Conservation (phyloP, 2,329 filamentous ascomycete genomes). For the Sporothrix phasma region DNA sequence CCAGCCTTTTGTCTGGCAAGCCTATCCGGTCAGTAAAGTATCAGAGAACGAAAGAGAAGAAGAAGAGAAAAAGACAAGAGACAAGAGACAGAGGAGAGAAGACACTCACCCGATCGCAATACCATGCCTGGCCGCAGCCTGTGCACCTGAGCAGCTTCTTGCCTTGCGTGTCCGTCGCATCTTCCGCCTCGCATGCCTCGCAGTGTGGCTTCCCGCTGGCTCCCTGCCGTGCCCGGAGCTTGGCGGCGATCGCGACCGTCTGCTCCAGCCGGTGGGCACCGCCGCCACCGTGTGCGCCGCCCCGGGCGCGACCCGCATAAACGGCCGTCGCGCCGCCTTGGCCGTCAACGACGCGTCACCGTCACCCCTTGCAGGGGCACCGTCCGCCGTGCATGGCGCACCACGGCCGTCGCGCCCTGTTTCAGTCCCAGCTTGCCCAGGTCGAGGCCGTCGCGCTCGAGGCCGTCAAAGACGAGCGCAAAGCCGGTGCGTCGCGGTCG, state of each 20-base stretch:
- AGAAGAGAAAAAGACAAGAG: not conserved
- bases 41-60: not conserved
- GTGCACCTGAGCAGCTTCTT: constrained; percentile 30
- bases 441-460: constrained; percentile 28
- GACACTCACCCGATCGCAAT: constrained; percentile 35
- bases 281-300: constrained; percentile 27
- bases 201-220: not conserved
- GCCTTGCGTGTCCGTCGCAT: not conserved
- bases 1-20: constrained; percentile 36
- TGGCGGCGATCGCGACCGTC: constrained; percentile 23
- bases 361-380: constrained; percentile 21
- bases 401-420: constrained; percentile 31
- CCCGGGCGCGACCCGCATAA: constrained; percentile 29
- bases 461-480: constrained; percentile 37
- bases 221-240: constrained; percentile 15
- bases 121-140: constrained; percentile 34
- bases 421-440: constrained; percentile 26
- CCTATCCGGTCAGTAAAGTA: constrained; percentile 23
- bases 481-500: constrained; percentile 33
- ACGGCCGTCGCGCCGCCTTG: constrained; percentile 30
- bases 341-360: not conserved
- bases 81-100: no score
- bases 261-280: constrained; percentile 26
- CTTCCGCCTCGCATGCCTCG: constrained; percentile 9
- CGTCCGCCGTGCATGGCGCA: constrained; percentile 29